Base-by-base conservation (phyloP, 1,284 basidiomycete species). In the Lignosus rhinocerotis region DNA sequence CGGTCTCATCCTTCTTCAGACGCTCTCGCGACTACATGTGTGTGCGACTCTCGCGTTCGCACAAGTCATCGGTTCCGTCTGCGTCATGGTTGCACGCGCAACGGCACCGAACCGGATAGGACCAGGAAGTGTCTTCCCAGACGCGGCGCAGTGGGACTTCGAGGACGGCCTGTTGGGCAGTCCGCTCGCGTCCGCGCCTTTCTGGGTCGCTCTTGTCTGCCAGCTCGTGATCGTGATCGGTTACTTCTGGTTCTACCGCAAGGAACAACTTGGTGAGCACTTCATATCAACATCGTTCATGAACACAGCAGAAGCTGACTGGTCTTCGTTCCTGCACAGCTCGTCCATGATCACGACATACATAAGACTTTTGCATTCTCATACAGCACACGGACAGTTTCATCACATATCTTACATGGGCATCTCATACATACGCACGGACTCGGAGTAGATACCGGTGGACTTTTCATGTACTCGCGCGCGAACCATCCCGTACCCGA, bases 191-290 rank as follows among this genome's bases (percentile, higher is more conserved):
- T 79, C 82, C 32, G 85, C 90, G 53, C 79, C 91, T 57, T 96
- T 96, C 81, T 96, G 94, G 94, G 75, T 94, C 49, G 93, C 92
- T 56, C 79, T 96, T 52, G 69, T 84, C 9, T 90, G 85, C 70
- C 90, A 92, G 70, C 70, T 96, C 57, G 73, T 94, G 62, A 94
- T 96, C 69, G 92, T 95, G 56, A 75, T 89, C 60, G 94, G 94
- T 21, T 96, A 96, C 78, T 94, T 95, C 79, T 91, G 91, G 90
- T 94, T 96, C 84, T 96, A 93, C 73, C 87, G 91, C 70, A 92
- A 92, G 76, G 91, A 93, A 73, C 91, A 93, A 71, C 82, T 93
- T 61, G 72, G 87, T 88, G 70, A 58, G 85, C 75, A 8, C 14
- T 11, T 6, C 14, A 6, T 25, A 38, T 55, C 32, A n/a, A n/a